These are phyloP conservation scores for Ogataea sp. DNA, from an alignment of 805 yeast species.

Conservation along the genomic window DNA sequence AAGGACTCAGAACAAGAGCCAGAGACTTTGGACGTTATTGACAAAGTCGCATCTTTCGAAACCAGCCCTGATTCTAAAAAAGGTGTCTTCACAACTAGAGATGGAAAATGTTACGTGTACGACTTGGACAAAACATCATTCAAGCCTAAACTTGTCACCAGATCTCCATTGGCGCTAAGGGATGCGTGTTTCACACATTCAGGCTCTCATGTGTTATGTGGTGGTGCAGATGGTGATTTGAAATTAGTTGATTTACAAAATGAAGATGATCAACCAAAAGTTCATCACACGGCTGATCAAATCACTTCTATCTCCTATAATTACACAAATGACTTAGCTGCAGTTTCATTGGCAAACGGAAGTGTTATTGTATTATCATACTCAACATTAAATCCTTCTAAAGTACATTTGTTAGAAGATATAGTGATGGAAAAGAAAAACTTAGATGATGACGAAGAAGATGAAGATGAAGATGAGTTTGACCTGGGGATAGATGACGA, in stretches of 20 bases:
- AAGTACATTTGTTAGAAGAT: constrained; percentile 35
- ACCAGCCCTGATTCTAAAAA: constrained; percentile 9
- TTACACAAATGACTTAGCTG: constrained; percentile 44
- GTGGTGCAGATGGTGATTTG: constrained; percentile 60
- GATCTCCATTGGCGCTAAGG: constrained; percentile 40
- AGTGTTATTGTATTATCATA: constrained; percentile 46
- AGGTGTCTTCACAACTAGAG: constrained; percentile 28
- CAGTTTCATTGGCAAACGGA: constrained; percentile 56
- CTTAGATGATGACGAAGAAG: constrained; percentile 22
- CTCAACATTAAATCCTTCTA: constrained; percentile 46
- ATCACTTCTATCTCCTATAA: constrained; percentile 49
- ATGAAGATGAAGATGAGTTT: constrained; percentile 11
- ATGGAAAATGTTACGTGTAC: constrained; percentile 36
- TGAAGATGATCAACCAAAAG: constrained; percentile 21
- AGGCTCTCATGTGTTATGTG: constrained; percentile 50
- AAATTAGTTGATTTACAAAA: constrained; percentile 35
- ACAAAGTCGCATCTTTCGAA: constrained; percentile 35
- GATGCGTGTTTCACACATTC: constrained; percentile 52
- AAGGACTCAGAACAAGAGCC: constrained; percentile 52
- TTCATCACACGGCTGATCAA: constrained; percentile 42
- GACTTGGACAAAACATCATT: constrained; percentile 20
- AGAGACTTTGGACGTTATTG: constrained; percentile 42
- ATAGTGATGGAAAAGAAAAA: constrained; percentile 29
- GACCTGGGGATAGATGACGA: constrained; percentile 5
- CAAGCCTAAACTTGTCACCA: constrained; percentile 30